These are phyloP conservation scores for Cordyceps cicadae DNA, from an alignment of 2,329 filamentous ascomycete species.

Conservation along the genomic window DNA sequence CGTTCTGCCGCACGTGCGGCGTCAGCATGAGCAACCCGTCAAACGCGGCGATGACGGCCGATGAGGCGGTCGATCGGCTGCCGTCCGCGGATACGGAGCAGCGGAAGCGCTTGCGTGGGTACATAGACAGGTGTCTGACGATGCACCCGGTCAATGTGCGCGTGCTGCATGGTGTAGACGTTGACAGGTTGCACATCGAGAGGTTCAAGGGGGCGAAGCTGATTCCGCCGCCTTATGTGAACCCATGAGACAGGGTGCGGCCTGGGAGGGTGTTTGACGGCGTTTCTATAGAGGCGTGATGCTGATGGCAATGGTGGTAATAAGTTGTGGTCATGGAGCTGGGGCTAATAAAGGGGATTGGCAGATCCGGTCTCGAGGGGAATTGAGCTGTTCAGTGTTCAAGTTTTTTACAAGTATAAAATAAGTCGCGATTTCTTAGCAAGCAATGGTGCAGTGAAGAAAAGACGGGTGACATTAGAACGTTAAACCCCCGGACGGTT, in stretches of 20 bases:
- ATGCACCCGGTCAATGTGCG: slow-evolving; percentile 31
- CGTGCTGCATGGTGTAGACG: slow-evolving; percentile 30
- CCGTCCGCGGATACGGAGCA: slow-evolving; percentile 29
- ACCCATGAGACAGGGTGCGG: slow-evolving; percentile 23
- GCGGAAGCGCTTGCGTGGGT: slow-evolving; percentile 18
- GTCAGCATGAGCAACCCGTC: slow-evolving; percentile 31
- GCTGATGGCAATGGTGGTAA: too few species aligned
- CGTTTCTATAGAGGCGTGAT: too few species aligned
- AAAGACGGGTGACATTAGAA: neutral
- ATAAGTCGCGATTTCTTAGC: too few species aligned
- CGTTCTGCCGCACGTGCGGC: slow-evolving; percentile 42
- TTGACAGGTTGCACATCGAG: slow-evolving; percentile 20
- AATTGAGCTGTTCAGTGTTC: too few species aligned
- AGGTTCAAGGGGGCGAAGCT: slow-evolving; percentile 21
- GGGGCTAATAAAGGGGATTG: too few species aligned
- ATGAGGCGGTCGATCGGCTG: neutral
- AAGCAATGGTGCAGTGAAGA: too few species aligned
- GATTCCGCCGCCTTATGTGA: slow-evolving; percentile 29
- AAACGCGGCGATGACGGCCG: slow-evolving; percentile 18
- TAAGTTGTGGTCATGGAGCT: too few species aligned
- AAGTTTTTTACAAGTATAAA: too few species aligned
- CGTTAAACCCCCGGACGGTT: too few species aligned
- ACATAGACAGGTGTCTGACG: slow-evolving; percentile 9
- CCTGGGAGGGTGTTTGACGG: too few species aligned
- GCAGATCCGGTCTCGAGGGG: too few species aligned